These are phyloP conservation scores for Talaromyces adpressus DNA, from an alignment of 495 filamentous ascomycete species.

Conservation along the genomic window DNA sequence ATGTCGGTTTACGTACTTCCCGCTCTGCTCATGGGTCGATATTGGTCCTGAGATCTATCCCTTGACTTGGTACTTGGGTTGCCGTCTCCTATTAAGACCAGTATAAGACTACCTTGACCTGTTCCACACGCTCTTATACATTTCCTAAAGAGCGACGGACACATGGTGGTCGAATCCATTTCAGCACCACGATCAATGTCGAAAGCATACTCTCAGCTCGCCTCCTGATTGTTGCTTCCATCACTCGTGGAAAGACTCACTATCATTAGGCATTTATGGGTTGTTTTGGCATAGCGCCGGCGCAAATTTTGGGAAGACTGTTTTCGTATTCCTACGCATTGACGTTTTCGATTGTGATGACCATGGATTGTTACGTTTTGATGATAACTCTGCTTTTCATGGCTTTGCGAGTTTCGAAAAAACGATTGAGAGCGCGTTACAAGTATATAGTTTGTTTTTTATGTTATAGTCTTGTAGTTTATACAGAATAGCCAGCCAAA, in stretches of 20 bases:
- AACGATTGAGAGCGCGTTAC: slow-evolving; percentile 6
- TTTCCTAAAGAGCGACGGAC: not conserved
- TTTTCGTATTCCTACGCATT: slow-evolving; percentile 13
- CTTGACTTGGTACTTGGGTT: not conserved
- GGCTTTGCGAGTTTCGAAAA: not conserved
- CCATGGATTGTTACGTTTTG: slow-evolving; percentile 10
- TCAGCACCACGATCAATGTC: not conserved
- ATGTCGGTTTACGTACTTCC: not conserved
- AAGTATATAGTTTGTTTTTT: slow-evolving; percentile 6
- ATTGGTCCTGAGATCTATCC: not conserved
- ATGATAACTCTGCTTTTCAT: slow-evolving; percentile 4
- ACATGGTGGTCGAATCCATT: not conserved
- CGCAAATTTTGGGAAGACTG: slow-evolving; percentile 34
- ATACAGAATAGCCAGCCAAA: slow-evolving; percentile 6
- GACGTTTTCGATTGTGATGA: slow-evolving; percentile 13
- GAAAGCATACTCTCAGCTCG: not conserved
- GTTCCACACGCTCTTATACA: not conserved
- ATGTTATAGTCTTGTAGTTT: slow-evolving; percentile 9
- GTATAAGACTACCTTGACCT: not conserved
- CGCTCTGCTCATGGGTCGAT: not conserved
- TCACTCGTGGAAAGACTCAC: not conserved
- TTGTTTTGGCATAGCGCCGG: slow-evolving; percentile 36
- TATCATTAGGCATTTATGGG: slow-evolving; percentile 9
- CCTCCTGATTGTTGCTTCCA: not conserved
- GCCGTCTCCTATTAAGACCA: not conserved